Evolutionary conservation across 2,329 filamentous ascomycete species (phyloP), one percentile per base, ranked within the genome.

Genomic region (Chaetomiaceae sp.): DNA sequence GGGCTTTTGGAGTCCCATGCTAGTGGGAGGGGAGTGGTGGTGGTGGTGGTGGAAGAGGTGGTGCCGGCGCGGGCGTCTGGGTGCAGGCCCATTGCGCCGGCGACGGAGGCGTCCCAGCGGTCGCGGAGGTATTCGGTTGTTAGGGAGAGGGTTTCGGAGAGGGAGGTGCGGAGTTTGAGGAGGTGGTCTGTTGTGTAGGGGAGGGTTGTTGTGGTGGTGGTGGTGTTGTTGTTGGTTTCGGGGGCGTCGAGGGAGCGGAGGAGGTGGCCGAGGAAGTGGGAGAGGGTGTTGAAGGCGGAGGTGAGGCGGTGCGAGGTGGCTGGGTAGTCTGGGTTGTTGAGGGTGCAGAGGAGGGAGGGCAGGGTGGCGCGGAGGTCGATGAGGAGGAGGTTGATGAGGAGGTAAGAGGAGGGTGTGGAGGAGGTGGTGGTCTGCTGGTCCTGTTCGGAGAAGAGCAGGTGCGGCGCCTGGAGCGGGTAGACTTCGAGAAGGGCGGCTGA

Each of bases 121-220:
- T 87, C 85, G 35, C 83, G 77, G 2, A 87, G 72, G 62, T 82
- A 84, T 65, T 87, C 84, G 53, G 83, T 75, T 0, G 77, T 75
- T 2, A 83, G 66, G 0, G 80, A 81, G 61, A 86, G 73, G 3
- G 83, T 81, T 60, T 87, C 84, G 1, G 77, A 73, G 44, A 87
- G 75, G 48, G 75, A 71, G 44, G 74, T 79, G 34, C 81, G 75
- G 5, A 87, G 67, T 58, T 80, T 82, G 13, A 87, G 69, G 21
- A 87, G 73, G 20, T 76, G 74, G 49, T 83, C 79, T 0, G n/a
- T n/a, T n/a, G n/a, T n/a, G n/a, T n/a, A n/a, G n/a, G 82, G 76
- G 1, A 77, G 66, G 68, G 83, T 75, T 30, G 71, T 62, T 38
- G 79, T 67, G 4, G 63, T 4, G 62, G 4, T 33, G 30, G 64